These are phyloP conservation scores for Knoxia roxburghii DNA, from an alignment of 257 asterid genomes.

Conservation along the genomic window DNA sequence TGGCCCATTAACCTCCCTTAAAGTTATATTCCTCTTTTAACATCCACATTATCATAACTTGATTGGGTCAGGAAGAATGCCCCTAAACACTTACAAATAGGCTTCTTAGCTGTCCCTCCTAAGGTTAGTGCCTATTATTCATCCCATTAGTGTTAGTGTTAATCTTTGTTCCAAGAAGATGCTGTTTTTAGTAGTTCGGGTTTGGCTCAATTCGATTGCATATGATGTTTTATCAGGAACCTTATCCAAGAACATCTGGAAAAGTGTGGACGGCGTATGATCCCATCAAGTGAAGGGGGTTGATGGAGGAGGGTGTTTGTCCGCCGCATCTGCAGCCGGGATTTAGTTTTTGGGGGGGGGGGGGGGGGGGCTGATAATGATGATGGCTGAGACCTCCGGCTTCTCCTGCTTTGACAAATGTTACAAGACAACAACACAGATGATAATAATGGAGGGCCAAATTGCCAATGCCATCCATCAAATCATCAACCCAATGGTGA, in stretches of 20 bases:
- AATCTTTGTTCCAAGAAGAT: no score
- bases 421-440: slow-evolving; percentile 29
- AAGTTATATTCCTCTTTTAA: slow-evolving; percentile 9
- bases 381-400: not conserved
- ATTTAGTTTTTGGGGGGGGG: no score
- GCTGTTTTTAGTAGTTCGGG: no score
- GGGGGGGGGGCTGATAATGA: no score
- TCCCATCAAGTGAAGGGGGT: slow-evolving; percentile 5
- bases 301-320: slow-evolving; percentile 35
- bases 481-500: not conserved
- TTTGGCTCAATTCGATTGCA: no score
- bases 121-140: no score
- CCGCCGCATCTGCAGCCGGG: slow-evolving; percentile 30
- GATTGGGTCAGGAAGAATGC: slow-evolving; percentile 13
- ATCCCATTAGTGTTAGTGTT: no score
- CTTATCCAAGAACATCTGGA: slow-evolving; percentile 24
- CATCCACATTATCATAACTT: not conserved
- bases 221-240: no score
- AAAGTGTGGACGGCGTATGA: no score
- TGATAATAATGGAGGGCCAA: not conserved
- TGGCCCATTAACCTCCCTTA: not conserved
- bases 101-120: not conserved
- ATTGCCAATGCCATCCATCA: not conserved
- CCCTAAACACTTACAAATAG: not conserved
- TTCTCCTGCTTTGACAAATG: slow-evolving; percentile 26